phyloP scores from a whole-genome alignment of 345 rosid genomes.

The Arabis hirsuta region DNA sequence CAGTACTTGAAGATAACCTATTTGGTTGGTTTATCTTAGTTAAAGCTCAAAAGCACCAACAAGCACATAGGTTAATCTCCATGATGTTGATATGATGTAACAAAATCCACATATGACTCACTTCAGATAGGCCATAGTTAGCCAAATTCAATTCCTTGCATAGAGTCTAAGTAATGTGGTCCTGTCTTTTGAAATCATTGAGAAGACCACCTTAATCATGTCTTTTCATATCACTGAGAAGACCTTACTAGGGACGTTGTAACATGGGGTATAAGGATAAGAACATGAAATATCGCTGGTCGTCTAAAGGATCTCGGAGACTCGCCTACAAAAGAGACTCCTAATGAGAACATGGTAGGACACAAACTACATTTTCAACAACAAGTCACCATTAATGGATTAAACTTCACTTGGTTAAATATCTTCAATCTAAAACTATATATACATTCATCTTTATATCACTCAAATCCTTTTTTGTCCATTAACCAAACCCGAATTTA shows the following conservation, averaged over 20 bases:
- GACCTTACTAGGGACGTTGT: constrained; percentile 1
- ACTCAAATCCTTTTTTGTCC: neutral
- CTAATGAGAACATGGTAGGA: neutral
- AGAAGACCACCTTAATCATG: constrained; percentile 1
- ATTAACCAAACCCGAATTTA: neutral
- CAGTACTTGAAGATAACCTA: neutral
- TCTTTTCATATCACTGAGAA: constrained; percentile 16
- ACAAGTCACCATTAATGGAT: neutral
- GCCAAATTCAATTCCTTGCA: constrained; percentile 11
- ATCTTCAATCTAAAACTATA: constrained; percentile 4
- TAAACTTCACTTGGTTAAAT: neutral
- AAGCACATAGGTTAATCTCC: constrained; percentile 1
- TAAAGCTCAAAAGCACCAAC: neutral
- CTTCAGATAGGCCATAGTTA: constrained; percentile 4
- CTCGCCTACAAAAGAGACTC: neutral
- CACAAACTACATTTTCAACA: constrained; percentile 1
- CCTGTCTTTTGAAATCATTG: constrained; percentile 21
- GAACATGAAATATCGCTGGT: neutral
- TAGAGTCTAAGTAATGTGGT: constrained; percentile 10
- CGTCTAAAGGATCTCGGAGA: too few species aligned
- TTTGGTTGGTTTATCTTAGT: neutral
- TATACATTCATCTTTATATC: neutral
- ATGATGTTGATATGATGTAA: constrained; percentile 15
- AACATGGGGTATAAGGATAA: neutral
- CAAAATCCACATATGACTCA: neutral